Base-by-base conservation (phyloP, 768 basidiomycete genomes). In the Cyathus striatus region DNA sequence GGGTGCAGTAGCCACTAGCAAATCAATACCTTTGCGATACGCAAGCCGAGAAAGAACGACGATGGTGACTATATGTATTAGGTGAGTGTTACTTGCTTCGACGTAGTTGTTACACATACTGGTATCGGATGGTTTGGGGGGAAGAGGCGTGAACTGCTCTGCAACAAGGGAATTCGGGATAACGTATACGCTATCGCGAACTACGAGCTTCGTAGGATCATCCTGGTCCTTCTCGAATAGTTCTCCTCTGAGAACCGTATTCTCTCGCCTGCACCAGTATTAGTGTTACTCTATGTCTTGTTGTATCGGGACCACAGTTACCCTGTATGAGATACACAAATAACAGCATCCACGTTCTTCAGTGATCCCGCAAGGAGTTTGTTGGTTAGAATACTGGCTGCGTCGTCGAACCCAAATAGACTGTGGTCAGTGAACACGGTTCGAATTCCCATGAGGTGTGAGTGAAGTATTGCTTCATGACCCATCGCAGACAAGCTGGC, bases 311-410 rank as follows among this genome's bases (percentile, higher is more conserved):
- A 16, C 43, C 6, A 27, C 24, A 56, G 80, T 41, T 56, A 91
- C 95, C 95, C 92, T 0, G 94, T 97, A 63, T 98, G 88, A 6
- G 92, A 95, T 38, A 98, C 96, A 52, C 93, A 97, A 20, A 98
- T 93, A 1, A 89, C 90, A 0, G 86, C 91, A 52, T 98, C 95
- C 0, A 94, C 90, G 57, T 95, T 93, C 46, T 83, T 78, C 55
- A 99, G 67, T 2, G 88, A 84, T 3, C 79, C 92, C 9, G 80
- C 86, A 30, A 98, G 69, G 24, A 99, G 76, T 61, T 99, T 99
- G 69, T 99, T 99, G 4, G 96, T 97, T 49, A 97, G 69, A 30
- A 99, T 95, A 51, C 94, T 93, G 1, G 93, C 94, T 13, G 96
- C 94, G 56, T 97, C 94, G 23, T 90, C 94, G 56, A 99, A 93